Evolutionary conservation across 2,329 filamentous ascomycete species (phyloP).

Genomic region (Ceratocystis diversiconidia): DNA sequence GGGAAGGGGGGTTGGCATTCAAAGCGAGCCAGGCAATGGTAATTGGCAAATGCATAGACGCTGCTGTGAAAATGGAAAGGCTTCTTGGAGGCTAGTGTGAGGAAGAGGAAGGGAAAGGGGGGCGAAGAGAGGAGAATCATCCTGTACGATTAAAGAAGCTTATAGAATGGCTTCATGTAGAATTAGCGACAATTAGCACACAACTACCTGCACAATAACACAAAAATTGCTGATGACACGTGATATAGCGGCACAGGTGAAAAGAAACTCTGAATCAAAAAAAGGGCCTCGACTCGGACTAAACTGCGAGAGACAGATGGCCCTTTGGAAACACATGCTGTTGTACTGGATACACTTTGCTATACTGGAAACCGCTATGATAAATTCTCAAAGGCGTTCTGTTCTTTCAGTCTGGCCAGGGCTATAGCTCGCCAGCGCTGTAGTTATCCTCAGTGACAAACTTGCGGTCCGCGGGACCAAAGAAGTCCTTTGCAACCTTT

Average conservation of each 20-base stretch:
- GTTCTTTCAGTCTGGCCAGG: neutral
- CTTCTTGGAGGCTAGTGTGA: neutral
- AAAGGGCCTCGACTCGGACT: too few relatives aligned
- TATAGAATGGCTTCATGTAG: slow-evolving; percentile 18
- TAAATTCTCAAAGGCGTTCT: neutral
- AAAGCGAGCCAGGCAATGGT: neutral
- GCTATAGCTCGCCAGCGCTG: slow-evolving; percentile 9
- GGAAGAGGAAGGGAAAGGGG: neutral
- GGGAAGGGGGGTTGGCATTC: neutral
- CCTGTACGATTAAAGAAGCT: slow-evolving; percentile 19
- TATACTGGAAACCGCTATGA: neutral
- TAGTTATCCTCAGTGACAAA: slow-evolving; percentile 21
- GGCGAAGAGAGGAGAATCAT: slow-evolving; percentile 9
- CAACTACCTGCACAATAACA: slow-evolving; percentile 9
- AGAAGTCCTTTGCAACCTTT: slow-evolving; percentile 52
- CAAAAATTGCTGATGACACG: neutral
- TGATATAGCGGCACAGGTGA: neutral
- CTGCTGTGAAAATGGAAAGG: neutral
- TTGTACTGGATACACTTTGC: neutral
- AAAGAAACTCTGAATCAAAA: neutral
- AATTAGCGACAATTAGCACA: slow-evolving; percentile 17
- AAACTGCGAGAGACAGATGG: too few relatives aligned
- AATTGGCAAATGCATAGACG: neutral
- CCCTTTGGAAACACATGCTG: neutral
- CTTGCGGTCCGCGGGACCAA: slow-evolving; percentile 37